Conservation (phyloP, 2,329 filamentous ascomycete genomes). For the Colletotrichum chlorophyti region DNA sequence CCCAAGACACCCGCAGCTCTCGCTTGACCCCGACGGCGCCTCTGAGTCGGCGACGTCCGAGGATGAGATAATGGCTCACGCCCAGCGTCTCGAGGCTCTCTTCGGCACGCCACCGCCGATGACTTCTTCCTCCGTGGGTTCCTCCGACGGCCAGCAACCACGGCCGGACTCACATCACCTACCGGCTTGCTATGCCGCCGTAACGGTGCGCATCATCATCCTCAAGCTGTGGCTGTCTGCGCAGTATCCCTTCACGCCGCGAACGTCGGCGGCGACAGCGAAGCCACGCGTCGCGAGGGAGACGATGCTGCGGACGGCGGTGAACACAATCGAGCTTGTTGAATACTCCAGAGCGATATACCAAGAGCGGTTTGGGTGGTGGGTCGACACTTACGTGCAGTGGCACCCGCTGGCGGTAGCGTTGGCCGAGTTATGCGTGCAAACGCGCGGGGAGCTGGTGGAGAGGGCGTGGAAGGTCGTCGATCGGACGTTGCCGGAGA, state of each 20-base stretch:
- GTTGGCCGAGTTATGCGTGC: constrained; percentile 57
- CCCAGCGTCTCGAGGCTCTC: constrained; percentile 45
- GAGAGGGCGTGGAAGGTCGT: constrained; percentile 57
- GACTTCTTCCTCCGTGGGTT: constrained; percentile 17
- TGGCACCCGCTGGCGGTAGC: constrained; percentile 63
- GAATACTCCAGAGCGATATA: constrained; percentile 41
- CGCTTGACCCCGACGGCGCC: constrained; percentile 4
- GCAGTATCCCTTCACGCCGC: constrained; percentile 51
- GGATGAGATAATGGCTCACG: constrained; percentile 47
- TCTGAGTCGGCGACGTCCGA: constrained; percentile 36
- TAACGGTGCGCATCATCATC: constrained; percentile 49
- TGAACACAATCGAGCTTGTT: constrained; percentile 52
- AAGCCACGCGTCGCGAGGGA: constrained; percentile 44
- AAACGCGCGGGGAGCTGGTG: constrained; percentile 51
- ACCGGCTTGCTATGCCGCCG: constrained; percentile 45
- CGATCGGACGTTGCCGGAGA: constrained; percentile 51
- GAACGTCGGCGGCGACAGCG: constrained; percentile 31
- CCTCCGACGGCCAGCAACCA: neutral
- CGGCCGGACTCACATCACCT: constrained; percentile 32
- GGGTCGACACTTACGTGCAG: constrained; percentile 57
- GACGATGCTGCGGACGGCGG: constrained; percentile 53
- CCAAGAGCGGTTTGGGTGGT: constrained; percentile 51
- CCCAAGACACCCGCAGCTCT: constrained; percentile 42
- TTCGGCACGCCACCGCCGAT: constrained; percentile 45
- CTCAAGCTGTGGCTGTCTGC: constrained; percentile 54